Base-by-base conservation (phyloP, 1,284 basidiomycete genomes). In the Cronartium quercuum region DNA sequence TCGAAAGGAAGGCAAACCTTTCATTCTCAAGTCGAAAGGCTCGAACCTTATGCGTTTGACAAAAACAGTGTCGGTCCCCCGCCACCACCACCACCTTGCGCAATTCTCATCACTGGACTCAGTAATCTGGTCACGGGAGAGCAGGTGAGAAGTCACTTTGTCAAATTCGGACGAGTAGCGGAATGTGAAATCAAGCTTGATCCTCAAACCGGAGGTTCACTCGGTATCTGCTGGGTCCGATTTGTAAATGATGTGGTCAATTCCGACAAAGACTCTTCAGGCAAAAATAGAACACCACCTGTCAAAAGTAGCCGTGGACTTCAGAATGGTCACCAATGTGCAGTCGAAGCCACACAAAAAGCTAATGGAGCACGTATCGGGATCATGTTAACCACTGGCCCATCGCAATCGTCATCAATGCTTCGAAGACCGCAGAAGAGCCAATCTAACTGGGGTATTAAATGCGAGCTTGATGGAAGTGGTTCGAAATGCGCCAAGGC, bases 111-210 rank as follows among this genome's bases (percentile, higher is more conserved):
- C 63, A 86, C 87, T 18, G 87, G 87, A 66, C 84, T 96, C 40
- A 88, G 89, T 3, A 87, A 89, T 0, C 83, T 94, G 34, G 90
- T 89, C 0, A 86, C 89, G 0, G 87, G 86, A 42, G 83, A 85
- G 65, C 84, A 87, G 65, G 86, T 97, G 68, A 85, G 88, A 64
- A 85, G 86, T 10, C 88, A 90, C 79, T 90, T 96, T 80, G 82
- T 85, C 3, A 79, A 83, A 12, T 86, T 91, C 79, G 94, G 94
- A 1, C 81, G 84, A 12, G 85, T 95, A 78, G 79, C 85, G 10
- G 86, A 88, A 12, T 88, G 91, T 75, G 90, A 94, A 77, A 87
- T 89, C 44, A 91, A 94, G 80, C 87, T 90, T 76, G 91, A 96
- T 82, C 86, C 87, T 63, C 85, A 86, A 68, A 92, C 88, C 24